Base-by-base conservation (phyloP, 148 eudicot genomes). In the Camellia lanceoleosa region DNA sequence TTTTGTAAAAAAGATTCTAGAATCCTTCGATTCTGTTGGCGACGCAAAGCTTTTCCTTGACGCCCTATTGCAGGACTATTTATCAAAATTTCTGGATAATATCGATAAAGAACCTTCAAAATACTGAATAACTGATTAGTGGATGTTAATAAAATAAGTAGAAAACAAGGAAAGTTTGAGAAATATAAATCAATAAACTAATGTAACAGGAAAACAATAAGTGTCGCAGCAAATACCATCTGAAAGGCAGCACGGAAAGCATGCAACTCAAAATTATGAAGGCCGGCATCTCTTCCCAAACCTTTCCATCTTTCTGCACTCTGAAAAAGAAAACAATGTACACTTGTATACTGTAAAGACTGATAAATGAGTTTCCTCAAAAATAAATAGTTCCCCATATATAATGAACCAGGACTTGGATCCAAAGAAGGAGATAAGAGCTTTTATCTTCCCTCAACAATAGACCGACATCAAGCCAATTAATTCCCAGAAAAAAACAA, bases 211-310 rank as follows among this genome's bases (percentile, higher is more conserved):
- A n/a, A 13, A 16, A 64, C 54, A 68, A 68, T 5, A 19, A 67
- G 23, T 72, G 47, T 42, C 77, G 76, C 56, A 71, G 75, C 20
- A 19, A 67, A 71, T 88, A 94, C 97, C 97, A 95, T 91, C 87
- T 95, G 98, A 82, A 95, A 93, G 84, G 88, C 92, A 83, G 98
- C 98, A 73, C 98, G 96, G 81, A 89, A 92, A 74, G 91, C 90
- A 90, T 95, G 98, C 87, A 93, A 80, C 83, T 93, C 93, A 86
- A 95, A 95, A 84, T 95, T 95, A 52, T 93, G 93, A 82, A 92
- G 82, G 76, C 93, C 92, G 69, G 89, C 97, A 68, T 86, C 91
- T 83, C 87, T 83, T 80, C 84, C 89, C 81, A 93, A 77, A 71
- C 69, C 82, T 81, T 79, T 85, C 98, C 98, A 95, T 83, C 98